A percentile compares a stretch with the other conserved stretches of the same genome.
Conservation (phyloP, 2,329 filamentous ascomycete species). For the Colletotrichum sp. region DNA sequence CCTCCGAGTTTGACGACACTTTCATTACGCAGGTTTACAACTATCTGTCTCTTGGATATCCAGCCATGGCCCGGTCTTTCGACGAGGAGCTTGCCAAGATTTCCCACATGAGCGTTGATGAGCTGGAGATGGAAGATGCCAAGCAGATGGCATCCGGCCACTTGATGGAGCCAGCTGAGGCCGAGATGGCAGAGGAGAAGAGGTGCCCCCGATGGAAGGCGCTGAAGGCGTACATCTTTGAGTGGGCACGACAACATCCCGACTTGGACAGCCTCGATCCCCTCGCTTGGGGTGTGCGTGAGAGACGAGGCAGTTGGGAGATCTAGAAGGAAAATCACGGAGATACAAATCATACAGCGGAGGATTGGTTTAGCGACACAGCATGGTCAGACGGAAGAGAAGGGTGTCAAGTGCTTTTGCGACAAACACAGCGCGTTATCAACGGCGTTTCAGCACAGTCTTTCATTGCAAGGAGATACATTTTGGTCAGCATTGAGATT, state of each 20-base stretch:
- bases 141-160: constrained; percentile 70
- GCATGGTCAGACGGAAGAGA: background rate
- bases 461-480: background rate
- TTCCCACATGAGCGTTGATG: constrained; percentile 68
- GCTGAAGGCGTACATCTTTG: constrained; percentile 79
- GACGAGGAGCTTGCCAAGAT: constrained; percentile 88
- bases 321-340: constrained; percentile 34
- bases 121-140: constrained; percentile 76
- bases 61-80: constrained; percentile 80
- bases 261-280: constrained; percentile 66
- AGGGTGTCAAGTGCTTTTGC: background rate
- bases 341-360: background rate
- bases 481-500: background rate
- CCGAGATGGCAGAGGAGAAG: constrained; percentile 46
- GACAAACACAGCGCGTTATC: background rate
- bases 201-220: constrained; percentile 81
- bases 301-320: constrained; percentile 75
- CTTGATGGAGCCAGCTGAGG: constrained; percentile 62
- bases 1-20: constrained; percentile 75
- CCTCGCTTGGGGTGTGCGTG: constrained; percentile 71
- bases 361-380: background rate
- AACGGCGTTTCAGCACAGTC: constrained; percentile 3
- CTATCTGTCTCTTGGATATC: constrained; percentile 92
- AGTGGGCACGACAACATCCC: constrained; percentile 91
- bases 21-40: constrained; percentile 98